A percentile compares a stretch with the other conserved stretches of the same genome.
phyloP scores from a whole-genome alignment of 257 asterid genomes.

The Primulina huaijiensis region DNA sequence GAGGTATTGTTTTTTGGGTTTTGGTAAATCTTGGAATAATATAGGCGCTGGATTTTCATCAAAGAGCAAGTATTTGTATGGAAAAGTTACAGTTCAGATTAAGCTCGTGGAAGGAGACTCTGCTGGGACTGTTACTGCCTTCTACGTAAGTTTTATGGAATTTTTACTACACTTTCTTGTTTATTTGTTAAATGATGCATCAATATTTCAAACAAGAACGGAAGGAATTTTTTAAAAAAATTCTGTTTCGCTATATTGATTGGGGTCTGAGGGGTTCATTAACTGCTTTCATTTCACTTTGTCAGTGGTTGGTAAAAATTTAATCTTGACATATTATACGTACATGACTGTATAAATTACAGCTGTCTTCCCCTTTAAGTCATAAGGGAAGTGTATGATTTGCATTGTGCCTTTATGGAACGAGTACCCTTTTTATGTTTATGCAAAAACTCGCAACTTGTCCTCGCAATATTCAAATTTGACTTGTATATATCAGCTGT shows the following conservation, averaged over 20 bases:
- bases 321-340: background rate
- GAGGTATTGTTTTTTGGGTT: background rate
- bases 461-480: too few relatives aligned
- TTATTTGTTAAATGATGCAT: background rate
- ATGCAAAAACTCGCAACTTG: background rate
- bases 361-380: slow-evolving; percentile 25
- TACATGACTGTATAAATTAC: slow-evolving; percentile 10
- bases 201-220: background rate
- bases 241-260: background rate
- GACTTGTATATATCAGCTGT: too few relatives aligned
- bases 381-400: background rate
- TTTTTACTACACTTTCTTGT: background rate
- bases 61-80: slow-evolving; percentile 80
- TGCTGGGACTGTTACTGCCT: slow-evolving; percentile 96
- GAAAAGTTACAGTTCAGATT: slow-evolving; percentile 78
- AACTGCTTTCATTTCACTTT: slow-evolving; percentile 8
- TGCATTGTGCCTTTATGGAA: background rate
- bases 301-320: slow-evolving; percentile 1
- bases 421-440: background rate
- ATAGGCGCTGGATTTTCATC: slow-evolving; percentile 90
- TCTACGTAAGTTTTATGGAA: slow-evolving; percentile 48
- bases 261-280: background rate
- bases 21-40: background rate
- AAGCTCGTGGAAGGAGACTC: slow-evolving; percentile 94
- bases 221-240: too few relatives aligned